Percentiles rank a stretch among this genome's conserved stretches.
Evolutionary conservation across 1,284 basidiomycete species (phyloP).

Genomic region (Cerioporus squamosus): DNA sequence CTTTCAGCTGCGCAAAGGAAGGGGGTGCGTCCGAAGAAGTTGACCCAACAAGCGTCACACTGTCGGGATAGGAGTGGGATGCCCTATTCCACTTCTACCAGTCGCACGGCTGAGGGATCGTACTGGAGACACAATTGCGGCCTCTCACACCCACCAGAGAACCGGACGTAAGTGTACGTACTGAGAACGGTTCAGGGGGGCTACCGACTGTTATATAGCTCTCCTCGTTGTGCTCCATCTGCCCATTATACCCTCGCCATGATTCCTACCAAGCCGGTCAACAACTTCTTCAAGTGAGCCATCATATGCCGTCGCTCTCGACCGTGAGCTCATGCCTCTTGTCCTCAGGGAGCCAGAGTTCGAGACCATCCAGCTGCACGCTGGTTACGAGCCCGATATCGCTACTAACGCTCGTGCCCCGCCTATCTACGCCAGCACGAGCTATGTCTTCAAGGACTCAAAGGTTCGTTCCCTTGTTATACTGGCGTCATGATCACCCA

Average conservation of each 20-base stretch:
- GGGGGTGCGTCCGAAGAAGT: not conserved
- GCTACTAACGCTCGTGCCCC: slow-evolving; percentile 80
- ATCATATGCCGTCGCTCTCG: not conserved
- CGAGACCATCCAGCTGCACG: slow-evolving; percentile 85
- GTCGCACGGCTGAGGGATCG: not conserved
- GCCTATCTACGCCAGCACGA: slow-evolving; percentile 81
- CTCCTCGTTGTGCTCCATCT: not conserved
- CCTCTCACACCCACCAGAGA: not conserved
- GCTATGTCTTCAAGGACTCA: slow-evolving; percentile 83
- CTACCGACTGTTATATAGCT: not conserved
- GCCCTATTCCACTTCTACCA: not conserved
- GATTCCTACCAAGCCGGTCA: slow-evolving; percentile 17
- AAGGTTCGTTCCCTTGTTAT: slow-evolving; percentile 43
- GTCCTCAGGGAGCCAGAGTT: slow-evolving; percentile 66
- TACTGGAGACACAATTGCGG: not conserved
- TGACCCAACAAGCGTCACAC: no score
- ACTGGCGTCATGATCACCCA: not conserved
- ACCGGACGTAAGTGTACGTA: not conserved
- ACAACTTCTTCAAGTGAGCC: slow-evolving; percentile 17
- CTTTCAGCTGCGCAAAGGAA: not conserved
- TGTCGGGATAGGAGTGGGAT: not conserved
- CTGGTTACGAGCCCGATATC: slow-evolving; percentile 75
- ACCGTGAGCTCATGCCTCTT: not conserved
- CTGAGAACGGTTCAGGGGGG: not conserved
- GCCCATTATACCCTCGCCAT: slow-evolving; percentile 41